Percentiles rank a stretch among this genome's conserved stretches.
These are phyloP conservation scores for Apiotrichum montevideense DNA, from an alignment of 1,284 basidiomycete genomes.

Conservation along the genomic window DNA sequence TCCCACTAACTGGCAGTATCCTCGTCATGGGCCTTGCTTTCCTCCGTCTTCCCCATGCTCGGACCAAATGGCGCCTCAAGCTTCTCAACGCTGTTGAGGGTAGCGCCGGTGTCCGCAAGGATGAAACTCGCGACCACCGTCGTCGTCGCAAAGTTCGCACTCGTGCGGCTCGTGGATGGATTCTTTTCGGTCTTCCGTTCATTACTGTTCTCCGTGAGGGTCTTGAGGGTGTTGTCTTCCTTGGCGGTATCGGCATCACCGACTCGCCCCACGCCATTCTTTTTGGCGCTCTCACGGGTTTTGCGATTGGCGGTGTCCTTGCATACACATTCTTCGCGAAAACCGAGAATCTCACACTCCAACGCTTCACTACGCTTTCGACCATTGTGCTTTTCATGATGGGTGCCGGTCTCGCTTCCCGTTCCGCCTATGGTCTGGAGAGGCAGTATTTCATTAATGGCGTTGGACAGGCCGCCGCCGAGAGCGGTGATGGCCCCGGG, in stretches of 20 bases:
- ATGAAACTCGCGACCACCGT: constrained; percentile 7
- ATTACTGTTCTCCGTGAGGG: constrained; percentile 86
- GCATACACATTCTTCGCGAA: constrained; percentile 32
- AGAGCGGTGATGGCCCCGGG: constrained; percentile 73
- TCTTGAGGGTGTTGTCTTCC: constrained; percentile 81
- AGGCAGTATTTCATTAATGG: constrained; percentile 57
- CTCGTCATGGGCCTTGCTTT: constrained; percentile 65
- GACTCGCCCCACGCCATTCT: constrained; percentile 57
- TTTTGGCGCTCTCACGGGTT: constrained; percentile 51
- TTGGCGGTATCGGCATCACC: constrained; percentile 60
- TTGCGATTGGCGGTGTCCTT: constrained; percentile 65
- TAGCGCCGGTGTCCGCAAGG: constrained; percentile 4
- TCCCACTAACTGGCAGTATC: constrained; percentile 17
- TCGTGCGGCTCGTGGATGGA: constrained; percentile 37
- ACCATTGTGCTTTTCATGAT: constrained; percentile 80
- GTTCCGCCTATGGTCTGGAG: constrained; percentile 63
- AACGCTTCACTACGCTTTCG: constrained; percentile 71
- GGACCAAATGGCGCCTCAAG: constrained; percentile 80
- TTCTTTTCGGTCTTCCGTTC: constrained; percentile 73
- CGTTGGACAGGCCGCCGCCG: constrained; percentile 66
- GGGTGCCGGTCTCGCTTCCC: constrained; percentile 77
- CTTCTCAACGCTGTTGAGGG: constrained; percentile 66
- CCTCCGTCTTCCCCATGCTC: constrained; percentile 68
- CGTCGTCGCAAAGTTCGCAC: constrained; percentile 12
- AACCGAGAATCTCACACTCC: constrained; percentile 49